Conservation (phyloP, 306 rosid genomes). For the Carpinus viminea region DNA sequence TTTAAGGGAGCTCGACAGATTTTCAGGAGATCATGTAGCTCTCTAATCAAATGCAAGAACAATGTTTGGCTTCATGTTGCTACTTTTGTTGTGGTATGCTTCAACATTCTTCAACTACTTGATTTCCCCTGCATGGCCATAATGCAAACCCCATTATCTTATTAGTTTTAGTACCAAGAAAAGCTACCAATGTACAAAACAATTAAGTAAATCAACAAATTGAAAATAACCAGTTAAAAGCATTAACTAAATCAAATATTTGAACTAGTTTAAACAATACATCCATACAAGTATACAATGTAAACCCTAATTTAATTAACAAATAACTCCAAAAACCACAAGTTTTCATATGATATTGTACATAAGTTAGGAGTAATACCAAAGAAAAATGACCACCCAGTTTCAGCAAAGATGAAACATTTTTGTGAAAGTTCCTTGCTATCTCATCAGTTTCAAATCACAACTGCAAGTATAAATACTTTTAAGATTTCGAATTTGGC, state of each 20-base stretch:
- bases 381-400: conserved; percentile 91
- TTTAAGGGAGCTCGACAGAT: no score
- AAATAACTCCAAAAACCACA: conserved; percentile 25
- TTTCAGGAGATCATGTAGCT: conserved; percentile 90
- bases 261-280: neutral
- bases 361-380: conserved; percentile 99
- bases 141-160: neutral
- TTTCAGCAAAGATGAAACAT: conserved; percentile 80
- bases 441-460: conserved; percentile 92
- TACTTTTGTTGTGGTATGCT: conserved; percentile 88
- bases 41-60: no score
- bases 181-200: neutral
- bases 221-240: neutral
- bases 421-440: conserved; percentile 77
- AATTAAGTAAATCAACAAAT: neutral
- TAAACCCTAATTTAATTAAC: conserved; percentile 15
- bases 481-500: conserved; percentile 19
- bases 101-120: conserved; percentile 92
- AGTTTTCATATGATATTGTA: conserved; percentile 83
- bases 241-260: neutral
- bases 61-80: no score
- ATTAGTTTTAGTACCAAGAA: neutral
- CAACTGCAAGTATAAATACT: conserved; percentile 51
- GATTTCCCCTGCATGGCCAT: conserved; percentile 61
- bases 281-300: neutral